These are phyloP conservation scores for Hygrophoropsis aurantiaca DNA, from an alignment of 768 basidiomycete species.

Conservation along the genomic window DNA sequence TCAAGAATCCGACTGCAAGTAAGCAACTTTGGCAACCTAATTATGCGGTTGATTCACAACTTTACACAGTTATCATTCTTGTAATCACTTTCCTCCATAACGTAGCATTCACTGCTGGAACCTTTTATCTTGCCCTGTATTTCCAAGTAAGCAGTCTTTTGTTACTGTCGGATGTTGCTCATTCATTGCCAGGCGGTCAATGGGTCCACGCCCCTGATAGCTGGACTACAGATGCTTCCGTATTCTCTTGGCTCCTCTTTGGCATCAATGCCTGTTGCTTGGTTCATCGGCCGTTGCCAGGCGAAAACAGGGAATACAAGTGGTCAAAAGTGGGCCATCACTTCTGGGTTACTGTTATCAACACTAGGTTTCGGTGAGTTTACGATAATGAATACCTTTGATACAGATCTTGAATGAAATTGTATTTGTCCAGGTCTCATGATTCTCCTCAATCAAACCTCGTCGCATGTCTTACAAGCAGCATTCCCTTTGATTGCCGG, in stretches of 20 bases:
- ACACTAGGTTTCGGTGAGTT: conserved; percentile 71
- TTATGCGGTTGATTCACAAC: conserved; percentile 3
- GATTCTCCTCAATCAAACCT: conserved; percentile 55
- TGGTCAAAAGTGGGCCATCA: conserved; percentile 67
- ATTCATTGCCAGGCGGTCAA: conserved; percentile 55
- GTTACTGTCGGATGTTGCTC: conserved; percentile 3
- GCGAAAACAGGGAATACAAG: conserved; percentile 51
- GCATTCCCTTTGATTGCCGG: conserved; percentile 72
- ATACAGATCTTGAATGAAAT: conserved; percentile 6
- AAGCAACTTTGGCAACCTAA: conserved; percentile 17
- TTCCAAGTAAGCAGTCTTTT: conserved; percentile 58
- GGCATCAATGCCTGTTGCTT: conserved; percentile 84
- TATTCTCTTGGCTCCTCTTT: conserved; percentile 85
- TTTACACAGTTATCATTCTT: conserved; percentile 56
- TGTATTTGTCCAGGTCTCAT: conserved; percentile 57
- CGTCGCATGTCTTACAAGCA: conserved; percentile 44
- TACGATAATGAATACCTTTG: not conserved
- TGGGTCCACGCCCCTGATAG: conserved; percentile 66
- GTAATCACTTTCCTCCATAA: conserved; percentile 78
- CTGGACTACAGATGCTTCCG: conserved; percentile 74
- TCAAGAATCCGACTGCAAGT: conserved; percentile 63
- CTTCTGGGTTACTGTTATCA: conserved; percentile 60
- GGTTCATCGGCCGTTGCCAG: conserved; percentile 74
- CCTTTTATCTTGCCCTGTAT: conserved; percentile 82
- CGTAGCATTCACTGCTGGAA: conserved; percentile 79